Conservation (phyloP, 2,329 filamentous ascomycete species). For the Beauveria caledonica region DNA sequence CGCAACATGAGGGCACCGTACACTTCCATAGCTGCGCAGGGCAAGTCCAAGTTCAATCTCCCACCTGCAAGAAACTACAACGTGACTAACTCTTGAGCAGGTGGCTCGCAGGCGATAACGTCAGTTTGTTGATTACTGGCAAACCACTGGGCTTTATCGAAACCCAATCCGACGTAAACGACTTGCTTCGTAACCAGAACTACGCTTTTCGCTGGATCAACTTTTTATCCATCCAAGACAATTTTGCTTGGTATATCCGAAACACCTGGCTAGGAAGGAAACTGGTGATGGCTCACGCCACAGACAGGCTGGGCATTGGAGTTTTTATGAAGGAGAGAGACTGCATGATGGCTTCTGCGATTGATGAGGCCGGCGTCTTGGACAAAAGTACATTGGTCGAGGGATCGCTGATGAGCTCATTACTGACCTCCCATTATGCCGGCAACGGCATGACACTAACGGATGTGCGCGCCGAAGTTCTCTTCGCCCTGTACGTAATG, state of each 20-base stretch:
- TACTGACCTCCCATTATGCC: neutral
- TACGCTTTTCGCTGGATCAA: neutral
- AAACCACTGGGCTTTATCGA: neutral
- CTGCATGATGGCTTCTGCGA: neutral
- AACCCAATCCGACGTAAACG: neutral
- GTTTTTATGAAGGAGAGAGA: neutral
- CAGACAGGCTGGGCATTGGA: neutral
- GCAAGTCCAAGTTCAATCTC: neutral
- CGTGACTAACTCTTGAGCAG: neutral
- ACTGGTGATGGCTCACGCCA: neutral
- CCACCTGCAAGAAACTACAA: neutral
- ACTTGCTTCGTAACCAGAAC: neutral
- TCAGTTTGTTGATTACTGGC: neutral
- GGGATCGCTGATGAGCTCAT: neutral
- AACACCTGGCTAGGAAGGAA: neutral
- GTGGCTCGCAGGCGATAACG: neutral
- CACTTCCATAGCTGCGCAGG: neutral
- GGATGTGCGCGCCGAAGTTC: neutral
- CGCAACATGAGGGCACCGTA: neutral
- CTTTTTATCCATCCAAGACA: neutral
- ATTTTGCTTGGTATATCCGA: neutral
- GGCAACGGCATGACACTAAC: neutral
- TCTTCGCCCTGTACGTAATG: neutral
- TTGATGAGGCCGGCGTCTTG: neutral
- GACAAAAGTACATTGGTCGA: neutral